Evolutionary conservation across 371 early-diverging fungal species (phyloP).

Genomic region (Parasitella parasitica): DNA sequence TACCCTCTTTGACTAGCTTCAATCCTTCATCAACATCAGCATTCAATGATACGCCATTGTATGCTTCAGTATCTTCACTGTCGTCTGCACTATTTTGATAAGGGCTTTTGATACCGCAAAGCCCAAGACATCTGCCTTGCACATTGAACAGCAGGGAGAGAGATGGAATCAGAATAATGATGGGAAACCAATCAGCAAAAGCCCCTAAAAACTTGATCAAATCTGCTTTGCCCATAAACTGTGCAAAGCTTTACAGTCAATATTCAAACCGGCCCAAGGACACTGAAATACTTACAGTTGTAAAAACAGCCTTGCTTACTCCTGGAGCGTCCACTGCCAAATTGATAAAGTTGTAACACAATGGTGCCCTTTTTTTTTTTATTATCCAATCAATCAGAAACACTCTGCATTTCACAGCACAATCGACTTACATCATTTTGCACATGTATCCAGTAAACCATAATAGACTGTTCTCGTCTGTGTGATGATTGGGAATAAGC

Average conservation of each 20-base stretch:
- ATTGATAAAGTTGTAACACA: slow-evolving; percentile 93
- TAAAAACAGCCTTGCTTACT: slow-evolving; percentile 51
- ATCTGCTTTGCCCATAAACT: slow-evolving; percentile 86
- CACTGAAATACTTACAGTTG: slow-evolving; percentile 21
- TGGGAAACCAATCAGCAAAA: slow-evolving; percentile 88
- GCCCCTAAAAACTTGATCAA: slow-evolving; percentile 88
- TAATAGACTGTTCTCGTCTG: slow-evolving; percentile 84
- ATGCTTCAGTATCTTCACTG: slow-evolving; percentile 31
- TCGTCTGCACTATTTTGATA: slow-evolving; percentile 58
- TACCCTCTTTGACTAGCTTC: slow-evolving; percentile 43
- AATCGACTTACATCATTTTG: slow-evolving; percentile 63
- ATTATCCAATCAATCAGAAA: background rate
- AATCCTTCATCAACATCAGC: slow-evolving; percentile 52
- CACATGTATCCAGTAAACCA: slow-evolving; percentile 91
- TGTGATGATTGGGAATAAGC: slow-evolving; percentile 88
- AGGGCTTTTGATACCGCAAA: slow-evolving; percentile 62
- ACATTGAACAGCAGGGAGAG: slow-evolving; percentile 75
- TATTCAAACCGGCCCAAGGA: background rate
- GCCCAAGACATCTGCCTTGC: slow-evolving; percentile 73
- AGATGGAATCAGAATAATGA: slow-evolving; percentile 78
- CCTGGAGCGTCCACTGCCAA: slow-evolving; percentile 44
- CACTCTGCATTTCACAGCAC: background rate
- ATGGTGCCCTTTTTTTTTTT: slow-evolving; percentile 66
- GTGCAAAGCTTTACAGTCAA: background rate
- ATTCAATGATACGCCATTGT: slow-evolving; percentile 29